These are phyloP conservation scores for Fusarium abutilonis DNA, from an alignment of 2,329 filamentous ascomycete species.

Conservation along the genomic window DNA sequence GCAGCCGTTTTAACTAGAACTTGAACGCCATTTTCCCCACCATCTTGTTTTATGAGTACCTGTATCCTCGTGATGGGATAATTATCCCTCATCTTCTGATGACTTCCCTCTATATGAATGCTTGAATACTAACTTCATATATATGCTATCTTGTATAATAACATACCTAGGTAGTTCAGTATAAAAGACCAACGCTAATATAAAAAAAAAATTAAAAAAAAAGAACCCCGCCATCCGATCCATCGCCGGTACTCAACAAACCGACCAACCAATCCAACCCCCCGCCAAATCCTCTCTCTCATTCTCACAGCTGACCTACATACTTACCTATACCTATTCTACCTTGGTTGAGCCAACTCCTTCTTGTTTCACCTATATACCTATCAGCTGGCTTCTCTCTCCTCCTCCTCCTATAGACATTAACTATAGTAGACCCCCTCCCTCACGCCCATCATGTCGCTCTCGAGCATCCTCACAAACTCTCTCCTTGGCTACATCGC, in stretches of 20 bases:
- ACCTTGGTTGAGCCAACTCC: not conserved
- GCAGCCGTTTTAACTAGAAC: slow-evolving; percentile 7
- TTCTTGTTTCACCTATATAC: slow-evolving; percentile 19
- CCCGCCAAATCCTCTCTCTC: not conserved
- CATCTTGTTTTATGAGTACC: slow-evolving; percentile 16
- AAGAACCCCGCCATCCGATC: slow-evolving; percentile 26
- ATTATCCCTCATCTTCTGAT: not conserved
- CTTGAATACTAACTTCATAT: no score
- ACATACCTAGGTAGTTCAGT: not conserved
- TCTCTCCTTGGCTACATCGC: slow-evolving; percentile 62
- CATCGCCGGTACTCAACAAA: slow-evolving; percentile 4
- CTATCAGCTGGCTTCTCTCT: slow-evolving; percentile 1
- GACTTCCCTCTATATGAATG: not conserved
- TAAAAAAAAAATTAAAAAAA: not conserved
- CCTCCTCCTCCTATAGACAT: slow-evolving; percentile 5
- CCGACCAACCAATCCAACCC: slow-evolving; percentile 21
- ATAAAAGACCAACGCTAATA: no score
- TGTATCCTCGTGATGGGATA: slow-evolving; percentile 15
- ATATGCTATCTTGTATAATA: no score
- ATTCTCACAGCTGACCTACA: not conserved
- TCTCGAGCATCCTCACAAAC: slow-evolving; percentile 55
- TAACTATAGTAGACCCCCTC: not conserved
- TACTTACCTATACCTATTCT: not conserved
- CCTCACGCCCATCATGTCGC: slow-evolving; percentile 48
- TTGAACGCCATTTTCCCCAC: slow-evolving; percentile 9